A percentile compares a stretch with the other conserved stretches of the same genome.
Conservation (phyloP, 345 rosid species). For the Erucastrum elatum region DNA sequence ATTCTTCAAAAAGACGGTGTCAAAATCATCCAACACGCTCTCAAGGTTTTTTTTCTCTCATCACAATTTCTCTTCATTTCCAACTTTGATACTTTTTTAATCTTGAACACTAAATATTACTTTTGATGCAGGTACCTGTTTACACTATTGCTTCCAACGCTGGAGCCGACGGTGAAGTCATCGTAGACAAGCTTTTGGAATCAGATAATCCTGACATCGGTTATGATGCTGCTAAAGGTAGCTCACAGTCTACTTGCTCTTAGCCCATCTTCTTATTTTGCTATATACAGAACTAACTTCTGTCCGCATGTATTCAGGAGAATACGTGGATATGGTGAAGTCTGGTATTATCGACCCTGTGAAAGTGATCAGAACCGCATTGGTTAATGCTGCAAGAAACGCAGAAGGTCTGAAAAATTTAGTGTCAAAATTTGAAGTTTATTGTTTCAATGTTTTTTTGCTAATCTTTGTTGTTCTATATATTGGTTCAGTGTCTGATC, state of each 20-base stretch:
- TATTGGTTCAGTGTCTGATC: constrained; percentile 66
- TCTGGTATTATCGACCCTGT: constrained; percentile 90
- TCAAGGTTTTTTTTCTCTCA: constrained; percentile 55
- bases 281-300: not conserved
- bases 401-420: not conserved
- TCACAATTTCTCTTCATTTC: not conserved
- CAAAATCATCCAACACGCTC: constrained; percentile 92
- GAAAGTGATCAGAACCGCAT: constrained; percentile 94
- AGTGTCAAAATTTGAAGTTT: not conserved
- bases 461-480: not conserved
- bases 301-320: constrained; percentile 49
- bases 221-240: constrained; percentile 97
- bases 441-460: not conserved
- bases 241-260: not conserved
- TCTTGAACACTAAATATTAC: not conserved
- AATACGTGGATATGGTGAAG: constrained; percentile 92
- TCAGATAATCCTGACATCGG: constrained; percentile 85
- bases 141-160: constrained; percentile 84
- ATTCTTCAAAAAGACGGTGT: constrained; percentile 85
- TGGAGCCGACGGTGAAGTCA: constrained; percentile 94
- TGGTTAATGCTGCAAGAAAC: constrained; percentile 94
- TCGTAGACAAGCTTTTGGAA: constrained; percentile 90
- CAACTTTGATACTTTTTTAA: not conserved
- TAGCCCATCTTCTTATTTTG: not conserved
- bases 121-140: constrained; percentile 69